Evolutionary conservation across 2,329 filamentous ascomycete genomes (phyloP), one percentile per base, ranked within the genome.

Genomic region (Cytospora piceae): DNA sequence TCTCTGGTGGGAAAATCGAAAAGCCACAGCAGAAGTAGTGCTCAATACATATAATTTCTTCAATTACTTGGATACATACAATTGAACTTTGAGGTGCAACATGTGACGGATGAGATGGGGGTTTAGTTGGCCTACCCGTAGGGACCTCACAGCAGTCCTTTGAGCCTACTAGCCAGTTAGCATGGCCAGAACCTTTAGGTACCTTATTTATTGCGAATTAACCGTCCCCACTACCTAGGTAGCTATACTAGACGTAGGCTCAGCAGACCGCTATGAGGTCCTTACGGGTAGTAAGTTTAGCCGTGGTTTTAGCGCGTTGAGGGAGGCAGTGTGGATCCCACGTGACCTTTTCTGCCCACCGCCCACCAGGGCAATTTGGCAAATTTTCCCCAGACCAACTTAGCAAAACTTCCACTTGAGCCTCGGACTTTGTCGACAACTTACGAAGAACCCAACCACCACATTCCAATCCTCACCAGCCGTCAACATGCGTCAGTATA

Each of bases 401-500:
- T 14, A 53, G 20, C 31, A 52, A 67, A 51, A 54, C 55, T 68
- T 68, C 61, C 56, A 51, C 52, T 61, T 61, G 51, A 32, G 32
- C 29, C 52, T 39, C 51, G 57, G 51, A 54, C 27, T 63, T 42
- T 60, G 59, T 61, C 56, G 64, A 63, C 64, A 58, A 64, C 61
- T 49, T 57, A 11, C 46, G 49, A 62, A 62, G 27, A 59, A 61
- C 46, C 58, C 66, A 67, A 64, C 53, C 61, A 68, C 66, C 57
- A 60, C 59, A 63, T 54, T 52, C 58, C 66, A 63, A 63, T 49
- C 63, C 56, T 60, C 52, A 54, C 34, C 60, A 61, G 63, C 51
- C 65, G 67, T 63, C 65, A 67, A 61, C 54, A 69, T 69, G 67
- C 64, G 67, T 69, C 53, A 69, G 67, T 67, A 53, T 17, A 22